A percentile compares a stretch with the other conserved stretches of the same genome.
These are phyloP conservation scores for Auriculariales sp. DNA, from an alignment of 768 basidiomycete genomes.

Conservation along the genomic window DNA sequence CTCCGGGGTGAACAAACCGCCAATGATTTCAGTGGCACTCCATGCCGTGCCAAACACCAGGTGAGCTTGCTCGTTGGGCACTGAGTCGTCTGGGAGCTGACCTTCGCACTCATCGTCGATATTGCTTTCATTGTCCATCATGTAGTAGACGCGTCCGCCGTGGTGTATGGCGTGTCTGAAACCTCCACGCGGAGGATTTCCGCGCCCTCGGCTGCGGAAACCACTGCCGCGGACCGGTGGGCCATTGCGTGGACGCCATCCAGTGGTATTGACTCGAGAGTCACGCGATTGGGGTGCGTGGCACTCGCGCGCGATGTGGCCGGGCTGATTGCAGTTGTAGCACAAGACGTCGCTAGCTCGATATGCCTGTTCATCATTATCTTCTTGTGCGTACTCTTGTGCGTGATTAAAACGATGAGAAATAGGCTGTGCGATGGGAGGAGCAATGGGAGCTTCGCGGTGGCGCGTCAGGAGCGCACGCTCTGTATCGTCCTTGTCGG, in stretches of 20 bases:
- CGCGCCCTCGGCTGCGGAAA: not conserved
- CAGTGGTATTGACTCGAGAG: not conserved
- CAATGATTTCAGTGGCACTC: too few species aligned
- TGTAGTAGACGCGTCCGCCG: not conserved
- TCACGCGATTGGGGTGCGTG: not conserved
- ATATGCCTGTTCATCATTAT: too few species aligned
- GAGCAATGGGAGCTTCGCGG: not conserved
- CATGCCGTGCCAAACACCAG: too few species aligned
- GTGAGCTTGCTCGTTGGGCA: too few species aligned
- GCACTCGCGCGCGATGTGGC: not conserved
- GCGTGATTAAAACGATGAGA: not conserved
- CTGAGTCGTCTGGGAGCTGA: too few species aligned
- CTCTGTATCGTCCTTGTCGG: too few species aligned
- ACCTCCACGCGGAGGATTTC: not conserved
- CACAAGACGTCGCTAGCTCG: too few species aligned
- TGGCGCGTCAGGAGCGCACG: not conserved
- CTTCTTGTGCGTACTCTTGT: not conserved
- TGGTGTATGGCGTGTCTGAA: not conserved
- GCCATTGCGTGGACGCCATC: not conserved
- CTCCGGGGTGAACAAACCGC: too few species aligned
- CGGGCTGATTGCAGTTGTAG: not conserved
- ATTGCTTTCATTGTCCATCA: too few species aligned
- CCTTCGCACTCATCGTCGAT: too few species aligned
- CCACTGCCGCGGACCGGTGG: not conserved
- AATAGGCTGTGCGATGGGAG: not conserved